Base-by-base conservation (phyloP, 305 asterid genomes). In the Fraxinus velutina region DNA sequence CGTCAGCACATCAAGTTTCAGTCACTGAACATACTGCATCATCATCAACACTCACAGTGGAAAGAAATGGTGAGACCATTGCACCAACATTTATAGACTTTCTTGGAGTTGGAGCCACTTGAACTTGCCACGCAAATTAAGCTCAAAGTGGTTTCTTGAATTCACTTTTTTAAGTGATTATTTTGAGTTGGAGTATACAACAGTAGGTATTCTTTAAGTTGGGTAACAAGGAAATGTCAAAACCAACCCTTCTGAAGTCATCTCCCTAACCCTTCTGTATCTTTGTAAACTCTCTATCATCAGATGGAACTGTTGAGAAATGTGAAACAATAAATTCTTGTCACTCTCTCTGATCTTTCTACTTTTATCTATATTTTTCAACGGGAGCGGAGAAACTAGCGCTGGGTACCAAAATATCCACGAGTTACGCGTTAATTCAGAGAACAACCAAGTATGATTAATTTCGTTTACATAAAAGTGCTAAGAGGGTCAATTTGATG, bases 91-190 rank as follows among this genome's bases (percentile, higher is more conserved):
- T 93, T 86, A 94, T 94, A 87, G 98, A 94, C 89, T 94, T 94
- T 85, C 98, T 94, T n/a, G 98, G 98, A 52, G 98, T 94, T 22
- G 98, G 98, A 79, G 93, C 97, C 86, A 81, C 80, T 76, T 94
- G 88, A 90, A 71, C 17, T 10, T 30, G 22, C 39, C 44, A 34
- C 8, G 13, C 12, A 57, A 55, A 52, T 13, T 24, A 19, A 81
- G 73, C 79, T 64, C 19, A 74, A 36, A 24, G 37, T 79, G 78
- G 82, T 22, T 19, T 15, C 19, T 79, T 79, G 74, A 81, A 17
- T 19, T 34, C 80, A 81, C 76, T 62, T 52, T 62, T 52, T n/a
- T 52, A 15, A 52, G 15, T n/a, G 13, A 21, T 4, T 19, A 79
- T 79, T 74, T 42, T 73, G 76, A 62, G 72, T 37, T 79, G 30